These are phyloP conservation scores for Perkinsus olseni DNA, from an alignment of 169 alveolate genomes.

Conservation along the genomic window DNA sequence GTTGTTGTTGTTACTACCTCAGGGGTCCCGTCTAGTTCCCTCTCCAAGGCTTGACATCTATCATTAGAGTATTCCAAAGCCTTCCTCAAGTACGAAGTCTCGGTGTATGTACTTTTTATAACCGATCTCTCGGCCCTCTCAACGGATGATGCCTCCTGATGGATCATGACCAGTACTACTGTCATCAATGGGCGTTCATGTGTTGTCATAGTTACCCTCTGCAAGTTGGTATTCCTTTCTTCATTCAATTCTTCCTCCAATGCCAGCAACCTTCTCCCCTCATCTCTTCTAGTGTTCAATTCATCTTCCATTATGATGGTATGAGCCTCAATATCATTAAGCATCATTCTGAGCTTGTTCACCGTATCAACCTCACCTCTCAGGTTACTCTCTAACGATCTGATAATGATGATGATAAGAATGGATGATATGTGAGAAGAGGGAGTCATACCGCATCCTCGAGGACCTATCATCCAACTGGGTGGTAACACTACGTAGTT, in stretches of 20 bases:
- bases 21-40: background rate
- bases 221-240: background rate
- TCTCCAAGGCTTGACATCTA: background rate
- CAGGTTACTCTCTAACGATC: background rate
- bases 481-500: background rate
- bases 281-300: background rate
- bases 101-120: background rate
- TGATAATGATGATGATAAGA: too few relatives aligned
- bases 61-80: background rate
- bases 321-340: background rate
- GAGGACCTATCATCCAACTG: background rate
- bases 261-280: background rate
- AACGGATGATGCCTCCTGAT: background rate
- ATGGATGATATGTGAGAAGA: too few relatives aligned
- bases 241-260: background rate
- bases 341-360: background rate
- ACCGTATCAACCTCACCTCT: background rate
- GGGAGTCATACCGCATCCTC: background rate
- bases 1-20: background rate
- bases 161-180: background rate
- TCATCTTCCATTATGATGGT: too few relatives aligned
- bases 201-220: too few relatives aligned
- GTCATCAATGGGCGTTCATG: too few relatives aligned
- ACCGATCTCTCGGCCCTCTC: background rate
- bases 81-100: background rate